Percentiles rank a stretch among this genome's conserved stretches.
Evolutionary conservation across 2,329 filamentous ascomycete species (phyloP).

Genomic region (Incumbomyces lentus): DNA sequence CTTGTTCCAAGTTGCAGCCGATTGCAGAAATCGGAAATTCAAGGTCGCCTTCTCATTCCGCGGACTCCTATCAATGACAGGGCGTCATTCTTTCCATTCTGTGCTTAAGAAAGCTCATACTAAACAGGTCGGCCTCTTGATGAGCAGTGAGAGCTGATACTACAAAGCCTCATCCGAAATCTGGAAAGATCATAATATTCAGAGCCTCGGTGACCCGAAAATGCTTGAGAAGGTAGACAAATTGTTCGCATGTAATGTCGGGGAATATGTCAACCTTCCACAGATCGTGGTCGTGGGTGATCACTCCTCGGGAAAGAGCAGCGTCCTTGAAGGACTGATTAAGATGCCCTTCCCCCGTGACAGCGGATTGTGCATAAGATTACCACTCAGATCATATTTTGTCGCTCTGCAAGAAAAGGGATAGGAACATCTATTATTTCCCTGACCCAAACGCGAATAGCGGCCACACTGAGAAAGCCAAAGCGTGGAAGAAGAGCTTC

Average conservation of each 20-base stretch:
- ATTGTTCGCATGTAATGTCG: constrained; percentile 38
- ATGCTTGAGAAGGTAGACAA: no score
- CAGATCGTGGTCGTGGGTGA: constrained; percentile 52
- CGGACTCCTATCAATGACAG: no score
- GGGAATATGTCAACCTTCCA: constrained; percentile 39
- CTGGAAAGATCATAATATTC: no score
- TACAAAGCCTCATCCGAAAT: no score
- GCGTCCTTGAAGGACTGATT: constrained; percentile 54
- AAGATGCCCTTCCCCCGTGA: constrained; percentile 50
- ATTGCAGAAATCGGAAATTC: no score
- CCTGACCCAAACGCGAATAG: constrained; percentile 29
- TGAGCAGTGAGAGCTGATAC: no score
- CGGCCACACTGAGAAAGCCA: constrained; percentile 21
- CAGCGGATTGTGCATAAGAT: constrained; percentile 48
- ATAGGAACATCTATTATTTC: constrained; percentile 36
- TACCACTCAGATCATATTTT: constrained; percentile 49
- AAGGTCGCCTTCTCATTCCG: no score
- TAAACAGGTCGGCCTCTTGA: no score
- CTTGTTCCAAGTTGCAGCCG: no score
- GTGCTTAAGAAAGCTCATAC: no score
- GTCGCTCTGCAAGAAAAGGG: constrained; percentile 27
- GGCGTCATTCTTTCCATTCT: no score
- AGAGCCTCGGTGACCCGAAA: no score
- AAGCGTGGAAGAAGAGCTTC: constrained; percentile 23
- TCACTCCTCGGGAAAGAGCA: constrained; percentile 54